Base-by-base conservation (phyloP, 163 green algal genomes). In the Coccomyxa subellipsoidea region DNA sequence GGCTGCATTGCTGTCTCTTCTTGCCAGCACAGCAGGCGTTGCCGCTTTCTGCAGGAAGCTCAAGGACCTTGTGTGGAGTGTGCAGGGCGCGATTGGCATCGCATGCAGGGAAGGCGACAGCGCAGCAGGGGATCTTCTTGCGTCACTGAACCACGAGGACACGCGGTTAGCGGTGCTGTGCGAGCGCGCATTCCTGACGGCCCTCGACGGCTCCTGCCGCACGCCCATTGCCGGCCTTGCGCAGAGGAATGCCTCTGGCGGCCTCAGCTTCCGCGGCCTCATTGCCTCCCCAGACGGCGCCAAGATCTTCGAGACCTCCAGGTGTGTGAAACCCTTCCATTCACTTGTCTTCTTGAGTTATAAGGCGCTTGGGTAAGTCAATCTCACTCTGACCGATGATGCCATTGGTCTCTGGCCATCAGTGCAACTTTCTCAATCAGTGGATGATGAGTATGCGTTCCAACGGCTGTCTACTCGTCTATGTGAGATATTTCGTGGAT, bases 181-280 rank as follows among this genome's bases (percentile, higher is more conserved):
- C 83, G 97, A 99, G 93, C 92, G 97, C 35, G 89, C 94, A 1
- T 99, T 99, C 93, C 88, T 99, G 32, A 84, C 91, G 7, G 95
- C 96, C 0, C 93, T 99, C 75, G 97, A 99, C 87, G 97, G 97
- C 79, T 98, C 95, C 31, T 99, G 97, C 92, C 87, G 96, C 36
- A 98, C 96, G 3, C 96, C 96, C 84, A 98, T 99, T 85, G 96
- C 96, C 31, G 96, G 94, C 10, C 80, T 89, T 53, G 87, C 87
- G n/a, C 77, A 66, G 38, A 73, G 84, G 36, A 84, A 84, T 34
- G 70, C 76, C 27, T 38, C 23, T 75, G 87, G 88, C 37, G 90
- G 90, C 10, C 86, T 98, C 81, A 88, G 87, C 69, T 99, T 99
- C 89, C 82, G 83, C 37, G 96, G 96, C 76, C 90, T 99, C 54